Base-by-base conservation (phyloP, 2,329 filamentous ascomycete species). In the Cladosporium sp. region DNA sequence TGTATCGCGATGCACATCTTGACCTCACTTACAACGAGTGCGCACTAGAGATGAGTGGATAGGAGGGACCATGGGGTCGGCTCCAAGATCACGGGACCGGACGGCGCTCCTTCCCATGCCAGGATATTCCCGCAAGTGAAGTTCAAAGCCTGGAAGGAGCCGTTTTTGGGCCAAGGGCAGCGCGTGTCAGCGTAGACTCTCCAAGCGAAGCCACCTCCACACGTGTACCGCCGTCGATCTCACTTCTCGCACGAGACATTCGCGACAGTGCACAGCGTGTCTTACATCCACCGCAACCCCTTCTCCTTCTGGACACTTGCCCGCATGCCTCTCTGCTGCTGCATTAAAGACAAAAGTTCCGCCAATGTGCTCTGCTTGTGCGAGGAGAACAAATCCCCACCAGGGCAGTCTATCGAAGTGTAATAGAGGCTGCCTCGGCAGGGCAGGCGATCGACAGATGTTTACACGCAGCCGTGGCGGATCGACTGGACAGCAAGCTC, bases 401-500 rank as follows among this genome's bases (percentile, higher is more conserved):
- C 28, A 32, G 2, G 28, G 28, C 28, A 10, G 28, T 32, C 28
- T 32, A 32, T 32, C 12, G 28, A 9, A 28, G 22, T 45, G 42
- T 25, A 45, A n/a, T 45, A 25, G 22, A 25, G 36, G 3, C 28
- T 32, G 47, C 47, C 47, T 50, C 47, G 47, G 47, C 47, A 37
- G 28, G 19, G 34, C 47, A 53, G 24, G 17, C 15, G 50, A 53
- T 53, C 50, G 20, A 36, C 49, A 20, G 4, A 34, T 42, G 17
- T 25, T 5, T 19, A 32, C 34, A 22, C 47, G 40, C 40, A 36
- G 52, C 52, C 52, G 52, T 55, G 52, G 32, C 9, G 12, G 6
- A 55, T 55, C 52, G 28, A 55, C 40, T 55, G 52, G 52, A 37
- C 52, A 47, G 28, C 51, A 44, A 13, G 22, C 39, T 35, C 51